Conservation (phyloP, 352 stramenopile species). For the Globisporangium rhizosaccharum region DNA sequence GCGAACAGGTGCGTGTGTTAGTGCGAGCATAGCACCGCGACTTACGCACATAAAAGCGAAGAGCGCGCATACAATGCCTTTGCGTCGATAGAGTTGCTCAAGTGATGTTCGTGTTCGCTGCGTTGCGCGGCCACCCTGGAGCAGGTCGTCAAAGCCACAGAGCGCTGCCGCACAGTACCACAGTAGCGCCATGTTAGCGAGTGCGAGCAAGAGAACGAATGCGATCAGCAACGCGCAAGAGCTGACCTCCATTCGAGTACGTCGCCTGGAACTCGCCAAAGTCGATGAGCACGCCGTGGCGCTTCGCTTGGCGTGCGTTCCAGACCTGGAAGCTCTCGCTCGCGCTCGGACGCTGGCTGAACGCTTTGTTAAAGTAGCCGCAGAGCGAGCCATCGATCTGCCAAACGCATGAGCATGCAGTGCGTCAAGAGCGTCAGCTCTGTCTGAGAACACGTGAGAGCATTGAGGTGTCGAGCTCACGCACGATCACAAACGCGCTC, state of each 20-base stretch:
- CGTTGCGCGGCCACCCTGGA: conserved; percentile 1
- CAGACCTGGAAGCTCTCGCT: conserved; percentile 37
- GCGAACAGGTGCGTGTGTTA: conserved; percentile 3
- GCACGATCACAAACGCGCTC: conserved; percentile 40
- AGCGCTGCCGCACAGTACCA: conserved; percentile 22
- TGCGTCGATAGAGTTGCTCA: conserved; percentile 14
- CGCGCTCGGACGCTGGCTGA: conserved; percentile 33
- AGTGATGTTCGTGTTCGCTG: not conserved
- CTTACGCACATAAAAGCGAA: not conserved
- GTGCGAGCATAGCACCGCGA: conserved; percentile 15
- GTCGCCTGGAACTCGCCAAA: conserved; percentile 63
- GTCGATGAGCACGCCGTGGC: conserved; percentile 44
- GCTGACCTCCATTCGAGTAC: conserved; percentile 39
- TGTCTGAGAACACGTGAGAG: not conserved
- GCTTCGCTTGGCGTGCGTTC: conserved; percentile 42
- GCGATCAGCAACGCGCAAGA: not conserved
- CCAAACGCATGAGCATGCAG: not conserved
- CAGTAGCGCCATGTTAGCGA: not conserved
- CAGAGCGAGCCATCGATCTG: conserved; percentile 68
- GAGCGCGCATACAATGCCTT: conserved; percentile 25
- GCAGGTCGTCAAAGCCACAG: conserved; percentile 54
- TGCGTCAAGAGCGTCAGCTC: not conserved
- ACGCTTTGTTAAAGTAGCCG: conserved; percentile 62
- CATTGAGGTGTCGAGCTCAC: not conserved
- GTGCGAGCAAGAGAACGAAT: not conserved